Percentiles rank a stretch among this genome's conserved stretches.
Conservation (phyloP, 106 monocot species). For the Chionographis japonica region DNA sequence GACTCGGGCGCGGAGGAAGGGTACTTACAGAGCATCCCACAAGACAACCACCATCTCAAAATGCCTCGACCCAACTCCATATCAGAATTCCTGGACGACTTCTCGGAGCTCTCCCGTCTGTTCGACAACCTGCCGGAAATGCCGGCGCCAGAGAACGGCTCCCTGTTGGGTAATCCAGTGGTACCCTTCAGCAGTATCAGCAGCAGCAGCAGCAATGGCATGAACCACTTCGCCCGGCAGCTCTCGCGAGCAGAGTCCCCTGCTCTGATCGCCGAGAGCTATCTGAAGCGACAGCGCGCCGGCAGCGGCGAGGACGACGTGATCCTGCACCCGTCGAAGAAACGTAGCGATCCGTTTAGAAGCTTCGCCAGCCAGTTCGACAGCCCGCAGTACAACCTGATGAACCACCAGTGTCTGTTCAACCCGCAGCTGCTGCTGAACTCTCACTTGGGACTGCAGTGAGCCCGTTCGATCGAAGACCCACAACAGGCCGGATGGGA, state of each 20-base stretch:
- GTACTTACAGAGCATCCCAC: not conserved
- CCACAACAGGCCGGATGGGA: too few species aligned
- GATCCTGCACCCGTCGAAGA: conserved; percentile 5
- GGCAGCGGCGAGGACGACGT: conserved; percentile 9
- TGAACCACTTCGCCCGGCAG: conserved; percentile 8
- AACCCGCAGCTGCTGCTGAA: conserved; percentile 26
- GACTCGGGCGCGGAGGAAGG: conserved; percentile 16
- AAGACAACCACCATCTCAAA: not conserved
- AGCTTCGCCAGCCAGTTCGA: conserved; percentile 13
- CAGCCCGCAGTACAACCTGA: conserved; percentile 11
- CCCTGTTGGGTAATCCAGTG: not conserved
- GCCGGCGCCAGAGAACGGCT: not conserved
- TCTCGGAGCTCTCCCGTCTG: conserved; percentile 7
- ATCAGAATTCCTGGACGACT: conserved; percentile 21
- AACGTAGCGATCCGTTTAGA: not conserved
- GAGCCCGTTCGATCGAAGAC: not conserved
- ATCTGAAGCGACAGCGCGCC: conserved; percentile 17
- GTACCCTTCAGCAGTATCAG: not conserved
- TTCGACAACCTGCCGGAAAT: conserved; percentile 16
- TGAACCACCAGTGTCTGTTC: conserved; percentile 22
- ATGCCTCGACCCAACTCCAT: conserved; percentile 25
- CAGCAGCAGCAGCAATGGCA: not conserved
- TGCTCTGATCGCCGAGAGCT: conserved; percentile 5
- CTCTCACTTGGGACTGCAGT: conserved; percentile 24
- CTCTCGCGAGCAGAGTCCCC: not conserved